These are phyloP conservation scores for Rickenella mellea DNA, from an alignment of 768 basidiomycete genomes.

Conservation along the genomic window DNA sequence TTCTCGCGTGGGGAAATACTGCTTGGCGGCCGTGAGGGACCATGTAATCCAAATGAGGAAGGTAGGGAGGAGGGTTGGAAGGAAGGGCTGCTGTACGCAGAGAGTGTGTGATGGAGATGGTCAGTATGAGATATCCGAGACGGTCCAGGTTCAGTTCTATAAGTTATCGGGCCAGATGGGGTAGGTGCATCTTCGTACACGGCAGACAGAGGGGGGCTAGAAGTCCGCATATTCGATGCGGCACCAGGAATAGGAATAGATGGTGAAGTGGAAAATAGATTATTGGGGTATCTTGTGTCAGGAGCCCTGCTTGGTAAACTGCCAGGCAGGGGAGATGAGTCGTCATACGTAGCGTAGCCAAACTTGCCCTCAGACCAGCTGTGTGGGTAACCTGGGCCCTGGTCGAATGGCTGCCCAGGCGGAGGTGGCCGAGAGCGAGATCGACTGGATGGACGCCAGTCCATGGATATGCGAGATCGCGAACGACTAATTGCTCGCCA, in stretches of 20 bases:
- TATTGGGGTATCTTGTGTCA: conserved; percentile 15
- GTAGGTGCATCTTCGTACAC: conserved; percentile 18
- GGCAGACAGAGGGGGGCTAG: conserved; percentile 31
- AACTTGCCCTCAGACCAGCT: conserved; percentile 21
- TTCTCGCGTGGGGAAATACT: conserved; percentile 23
- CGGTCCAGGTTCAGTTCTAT: background rate
- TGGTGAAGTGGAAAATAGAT: conserved; percentile 14
- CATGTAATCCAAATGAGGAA: conserved; percentile 51
- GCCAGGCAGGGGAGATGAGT: background rate
- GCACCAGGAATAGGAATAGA: conserved; percentile 30
- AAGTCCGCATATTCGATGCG: conserved; percentile 35
- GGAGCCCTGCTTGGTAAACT: background rate
- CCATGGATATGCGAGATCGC: conserved; percentile 84
- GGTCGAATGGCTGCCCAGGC: conserved; percentile 36
- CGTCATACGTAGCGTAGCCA: conserved; percentile 29
- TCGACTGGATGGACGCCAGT: conserved; percentile 75
- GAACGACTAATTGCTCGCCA: conserved; percentile 91
- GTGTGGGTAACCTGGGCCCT: conserved; percentile 18
- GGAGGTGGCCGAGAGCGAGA: conserved; percentile 72
- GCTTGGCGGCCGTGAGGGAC: conserved; percentile 33
- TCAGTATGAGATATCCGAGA: conserved; percentile 1
- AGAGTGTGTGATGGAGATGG: conserved; percentile 24
- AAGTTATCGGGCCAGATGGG: background rate
- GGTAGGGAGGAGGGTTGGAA: conserved; percentile 69
- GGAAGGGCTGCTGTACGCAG: conserved; percentile 35